Percentiles rank a stretch among this genome's conserved stretches.
These are phyloP conservation scores for Aspergillus eucalypticola DNA, from an alignment of 2,329 filamentous ascomycete genomes.

Conservation along the genomic window DNA sequence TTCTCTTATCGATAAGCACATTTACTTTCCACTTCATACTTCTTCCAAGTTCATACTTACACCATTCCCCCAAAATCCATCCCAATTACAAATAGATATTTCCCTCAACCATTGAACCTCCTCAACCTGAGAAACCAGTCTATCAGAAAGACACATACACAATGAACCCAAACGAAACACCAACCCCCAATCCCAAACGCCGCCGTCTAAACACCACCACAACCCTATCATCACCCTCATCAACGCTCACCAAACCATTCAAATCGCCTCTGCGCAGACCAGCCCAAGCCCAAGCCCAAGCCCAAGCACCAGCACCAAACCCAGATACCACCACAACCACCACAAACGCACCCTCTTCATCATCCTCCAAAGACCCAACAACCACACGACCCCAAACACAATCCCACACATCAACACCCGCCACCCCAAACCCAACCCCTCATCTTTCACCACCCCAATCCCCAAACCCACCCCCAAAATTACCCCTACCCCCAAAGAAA, in stretches of 20 bases:
- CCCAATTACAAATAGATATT: neutral
- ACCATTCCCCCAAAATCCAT: neutral
- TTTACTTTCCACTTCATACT: neutral
- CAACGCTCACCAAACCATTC: constrained; percentile 69
- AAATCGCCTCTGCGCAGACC: constrained; percentile 65
- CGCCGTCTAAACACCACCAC: constrained; percentile 61
- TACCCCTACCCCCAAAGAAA: constrained; percentile 26
- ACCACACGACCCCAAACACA: neutral
- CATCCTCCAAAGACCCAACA: constrained; percentile 21
- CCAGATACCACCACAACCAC: neutral
- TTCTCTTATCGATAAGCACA: constrained; percentile 19
- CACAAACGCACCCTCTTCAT: constrained; percentile 21
- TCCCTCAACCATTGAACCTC: too few species aligned
- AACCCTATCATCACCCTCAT: constrained; percentile 16
- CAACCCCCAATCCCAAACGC: constrained; percentile 51
- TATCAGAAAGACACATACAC: too few species aligned
- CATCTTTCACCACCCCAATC: neutral
- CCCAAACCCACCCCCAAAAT: neutral
- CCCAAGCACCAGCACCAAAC: constrained; percentile 11
- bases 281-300: constrained; percentile 11
- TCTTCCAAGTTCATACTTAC: neutral
- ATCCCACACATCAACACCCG: constrained; percentile 17
- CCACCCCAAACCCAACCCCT: neutral
- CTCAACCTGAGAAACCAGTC: too few species aligned
- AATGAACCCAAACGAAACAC: neutral